Percentiles rank a stretch among this genome's conserved stretches.
Conservation (phyloP, 1,284 basidiomycete genomes). For the Irpex sp. region DNA sequence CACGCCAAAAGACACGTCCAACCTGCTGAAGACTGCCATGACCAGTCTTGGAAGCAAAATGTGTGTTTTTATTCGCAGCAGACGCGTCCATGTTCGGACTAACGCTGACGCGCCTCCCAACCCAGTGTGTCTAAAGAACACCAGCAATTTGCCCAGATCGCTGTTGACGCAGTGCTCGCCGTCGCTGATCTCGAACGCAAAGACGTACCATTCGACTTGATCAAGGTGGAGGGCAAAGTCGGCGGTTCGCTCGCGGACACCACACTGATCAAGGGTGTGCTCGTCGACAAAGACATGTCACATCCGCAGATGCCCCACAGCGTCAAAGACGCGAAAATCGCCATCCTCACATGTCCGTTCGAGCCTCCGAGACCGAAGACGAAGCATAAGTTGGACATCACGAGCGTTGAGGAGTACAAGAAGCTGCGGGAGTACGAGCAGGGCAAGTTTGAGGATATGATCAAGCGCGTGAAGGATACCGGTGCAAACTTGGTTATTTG, state of each 20-base stretch:
- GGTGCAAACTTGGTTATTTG: conserved; percentile 99
- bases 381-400: conserved; percentile 99
- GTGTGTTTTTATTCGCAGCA: conserved; percentile 40
- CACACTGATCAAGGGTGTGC: conserved; percentile 89
- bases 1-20: conserved; percentile 78
- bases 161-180: conserved; percentile 93
- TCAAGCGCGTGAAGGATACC: conserved; percentile 95
- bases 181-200: conserved; percentile 94
- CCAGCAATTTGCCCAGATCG: conserved; percentile 94
- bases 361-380: conserved; percentile 99
- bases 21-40: conserved; percentile 92
- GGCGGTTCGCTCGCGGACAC: conserved; percentile 97
- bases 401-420: conserved; percentile 96
- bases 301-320: conserved; percentile 96
- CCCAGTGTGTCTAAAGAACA: conserved; percentile 94
- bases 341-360: conserved; percentile 98
- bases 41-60: conserved; percentile 98
- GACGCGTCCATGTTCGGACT: conserved; percentile 1
- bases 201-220: conserved; percentile 97
- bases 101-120: conserved; percentile 8
- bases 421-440: conserved; percentile 95
- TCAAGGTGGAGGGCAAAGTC: conserved; percentile 99
- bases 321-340: conserved; percentile 88
- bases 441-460: conserved; percentile 96
- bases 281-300: conserved; percentile 99